Conservation (phyloP, 1,284 basidiomycete genomes). For the Xerocomus minutiporus region DNA sequence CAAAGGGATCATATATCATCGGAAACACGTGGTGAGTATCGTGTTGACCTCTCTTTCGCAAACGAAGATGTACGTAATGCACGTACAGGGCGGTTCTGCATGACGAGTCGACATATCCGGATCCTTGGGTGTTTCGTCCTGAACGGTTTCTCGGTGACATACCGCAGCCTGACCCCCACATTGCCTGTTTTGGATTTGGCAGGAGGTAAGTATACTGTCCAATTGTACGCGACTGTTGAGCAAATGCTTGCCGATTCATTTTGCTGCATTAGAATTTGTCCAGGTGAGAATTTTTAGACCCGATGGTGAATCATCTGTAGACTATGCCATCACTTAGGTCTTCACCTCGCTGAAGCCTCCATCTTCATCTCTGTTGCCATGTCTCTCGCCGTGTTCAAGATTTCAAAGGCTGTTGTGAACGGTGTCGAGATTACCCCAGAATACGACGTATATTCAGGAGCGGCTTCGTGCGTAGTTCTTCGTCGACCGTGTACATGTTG, state of each 20-base stretch:
- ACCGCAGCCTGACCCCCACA: conserved; percentile 16
- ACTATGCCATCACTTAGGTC: background rate
- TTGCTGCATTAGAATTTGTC: conserved; percentile 11
- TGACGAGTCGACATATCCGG: background rate
- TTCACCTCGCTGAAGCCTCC: conserved; percentile 11
- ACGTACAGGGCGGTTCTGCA: background rate
- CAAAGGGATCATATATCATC: background rate
- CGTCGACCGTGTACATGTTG: background rate
- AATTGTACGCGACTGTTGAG: background rate
- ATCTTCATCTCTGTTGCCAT: conserved; percentile 17
- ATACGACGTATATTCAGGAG: conserved; percentile 2
- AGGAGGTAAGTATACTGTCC: conserved; percentile 18
- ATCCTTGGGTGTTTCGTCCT: background rate
- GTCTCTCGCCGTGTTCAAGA: conserved; percentile 13
- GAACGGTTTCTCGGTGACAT: conserved; percentile 17
- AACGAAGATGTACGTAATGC: background rate
- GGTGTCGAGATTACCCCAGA: conserved; percentile 7
- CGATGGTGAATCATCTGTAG: background rate
- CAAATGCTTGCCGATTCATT: background rate
- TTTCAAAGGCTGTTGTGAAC: conserved; percentile 5
- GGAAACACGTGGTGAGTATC: background rate
- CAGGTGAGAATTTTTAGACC: conserved; percentile 9
- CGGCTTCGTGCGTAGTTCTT: background rate
- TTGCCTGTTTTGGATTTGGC: conserved; percentile 18
- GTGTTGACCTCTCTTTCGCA: background rate